phyloP scores from a whole-genome alignment of 148 eudicot genomes.

The Amaranthus palmeri region DNA sequence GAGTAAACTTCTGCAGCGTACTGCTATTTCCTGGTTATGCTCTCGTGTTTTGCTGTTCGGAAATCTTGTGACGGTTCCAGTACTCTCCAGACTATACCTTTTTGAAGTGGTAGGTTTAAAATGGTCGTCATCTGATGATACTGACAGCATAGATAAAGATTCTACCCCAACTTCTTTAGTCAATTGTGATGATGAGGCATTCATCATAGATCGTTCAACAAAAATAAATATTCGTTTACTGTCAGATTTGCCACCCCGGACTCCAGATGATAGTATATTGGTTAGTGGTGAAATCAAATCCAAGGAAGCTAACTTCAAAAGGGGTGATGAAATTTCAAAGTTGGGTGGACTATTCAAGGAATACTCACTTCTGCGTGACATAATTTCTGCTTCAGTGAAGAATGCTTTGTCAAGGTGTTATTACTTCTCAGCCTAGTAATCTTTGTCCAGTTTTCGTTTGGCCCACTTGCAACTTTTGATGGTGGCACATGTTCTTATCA shows the following conservation, averaged over 20 bases:
- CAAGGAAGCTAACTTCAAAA: conserved; percentile 20
- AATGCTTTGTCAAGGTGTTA: conserved; percentile 60
- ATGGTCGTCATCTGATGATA: conserved; percentile 28
- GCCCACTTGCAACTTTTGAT: not conserved
- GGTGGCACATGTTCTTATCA: not conserved
- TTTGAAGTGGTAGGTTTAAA: conserved; percentile 57
- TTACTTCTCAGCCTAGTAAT: not conserved
- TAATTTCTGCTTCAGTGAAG: conserved; percentile 50
- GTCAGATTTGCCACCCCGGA: conserved; percentile 24
- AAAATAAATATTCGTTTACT: conserved; percentile 45
- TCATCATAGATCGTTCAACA: conserved; percentile 47
- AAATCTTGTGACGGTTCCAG: conserved; percentile 64
- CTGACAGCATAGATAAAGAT: conserved; percentile 5
- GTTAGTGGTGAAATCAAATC: conserved; percentile 22
- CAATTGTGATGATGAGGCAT: conserved; percentile 35
- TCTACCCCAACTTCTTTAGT: conserved; percentile 16
- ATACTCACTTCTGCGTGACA: conserved; percentile 56
- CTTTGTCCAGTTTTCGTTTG: not conserved
- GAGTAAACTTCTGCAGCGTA: conserved; percentile 55
- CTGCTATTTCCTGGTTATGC: conserved; percentile 51
- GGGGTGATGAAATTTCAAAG: conserved; percentile 29
- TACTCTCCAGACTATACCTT: conserved; percentile 49
- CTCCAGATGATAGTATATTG: conserved; percentile 23
- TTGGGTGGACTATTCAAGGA: conserved; percentile 82
- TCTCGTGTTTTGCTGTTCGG: conserved; percentile 58